Conservation (phyloP, 2,329 filamentous ascomycete species). For the Epichloe aotearoae region DNA sequence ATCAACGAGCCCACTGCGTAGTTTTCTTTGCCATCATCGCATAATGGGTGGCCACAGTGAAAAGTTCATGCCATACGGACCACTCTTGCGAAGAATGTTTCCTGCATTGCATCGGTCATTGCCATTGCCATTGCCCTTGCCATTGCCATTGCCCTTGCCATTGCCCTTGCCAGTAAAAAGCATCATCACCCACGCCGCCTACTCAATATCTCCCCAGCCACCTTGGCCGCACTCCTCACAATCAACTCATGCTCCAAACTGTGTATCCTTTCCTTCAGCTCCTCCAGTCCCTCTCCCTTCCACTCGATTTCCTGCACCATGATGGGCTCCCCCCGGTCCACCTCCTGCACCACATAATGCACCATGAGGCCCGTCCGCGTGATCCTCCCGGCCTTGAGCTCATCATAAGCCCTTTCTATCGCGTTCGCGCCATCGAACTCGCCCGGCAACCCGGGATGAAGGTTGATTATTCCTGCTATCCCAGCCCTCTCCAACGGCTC, state of each 20-base stretch:
- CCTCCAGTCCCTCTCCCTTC: slow-evolving; percentile 49
- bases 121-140: too few species aligned
- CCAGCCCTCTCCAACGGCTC: slow-evolving; percentile 48
- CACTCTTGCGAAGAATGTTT: too few species aligned
- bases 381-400: slow-evolving; percentile 51
- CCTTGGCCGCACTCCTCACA: slow-evolving; percentile 53
- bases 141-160: too few species aligned
- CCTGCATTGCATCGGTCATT: too few species aligned
- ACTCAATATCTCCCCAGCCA: slow-evolving; percentile 26
- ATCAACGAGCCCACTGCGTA: too few species aligned
- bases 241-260: slow-evolving; percentile 64
- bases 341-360: slow-evolving; percentile 68
- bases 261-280: slow-evolving; percentile 63
- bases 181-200: too few species aligned
- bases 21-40: too few species aligned
- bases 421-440: slow-evolving; percentile 66
- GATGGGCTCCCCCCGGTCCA: slow-evolving; percentile 67
- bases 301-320: slow-evolving; percentile 34
- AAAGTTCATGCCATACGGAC: too few species aligned
- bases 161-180: too few species aligned
- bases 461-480: slow-evolving; percentile 41
- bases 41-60: too few species aligned
- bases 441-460: slow-evolving; percentile 40
- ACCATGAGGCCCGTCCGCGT: slow-evolving; percentile 77
- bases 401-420: slow-evolving; percentile 65